Conservation (phyloP, 1,139 yeast species). For the Pichia sp. region DNA sequence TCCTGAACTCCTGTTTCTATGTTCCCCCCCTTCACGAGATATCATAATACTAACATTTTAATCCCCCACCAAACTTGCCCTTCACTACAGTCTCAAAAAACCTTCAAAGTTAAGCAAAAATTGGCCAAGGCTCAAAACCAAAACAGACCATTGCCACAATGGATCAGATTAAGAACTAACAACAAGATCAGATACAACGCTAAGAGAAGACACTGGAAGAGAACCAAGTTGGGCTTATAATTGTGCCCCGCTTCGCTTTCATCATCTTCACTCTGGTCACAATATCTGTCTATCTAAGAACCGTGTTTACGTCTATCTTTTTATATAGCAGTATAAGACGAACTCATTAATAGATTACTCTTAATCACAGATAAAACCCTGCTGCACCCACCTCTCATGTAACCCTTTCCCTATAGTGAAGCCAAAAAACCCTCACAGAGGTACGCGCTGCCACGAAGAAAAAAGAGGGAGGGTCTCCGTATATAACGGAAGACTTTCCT, state of each 20-base stretch:
- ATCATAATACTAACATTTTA: not conserved
- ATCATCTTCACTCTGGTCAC: not conserved
- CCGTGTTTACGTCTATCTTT: not conserved
- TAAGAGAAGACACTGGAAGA: slow-evolving; percentile 99
- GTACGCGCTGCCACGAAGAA: not conserved
- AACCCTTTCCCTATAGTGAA: not conserved
- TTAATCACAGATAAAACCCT: not conserved
- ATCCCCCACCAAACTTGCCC: slow-evolving; percentile 12
- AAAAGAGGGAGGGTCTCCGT: no score
- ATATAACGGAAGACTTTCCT: no score
- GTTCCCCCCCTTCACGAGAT: no score
- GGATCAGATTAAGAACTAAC: slow-evolving; percentile 98
- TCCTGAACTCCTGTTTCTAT: no score
- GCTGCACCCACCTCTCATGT: not conserved
- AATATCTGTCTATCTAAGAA: not conserved
- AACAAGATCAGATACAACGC: slow-evolving; percentile 99
- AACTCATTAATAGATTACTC: not conserved
- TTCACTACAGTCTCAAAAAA: slow-evolving; percentile 78
- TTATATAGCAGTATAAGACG: not conserved
- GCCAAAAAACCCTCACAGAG: not conserved
- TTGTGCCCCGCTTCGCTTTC: slow-evolving; percentile 21
- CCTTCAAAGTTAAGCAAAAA: slow-evolving; percentile 98
- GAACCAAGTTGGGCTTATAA: slow-evolving; percentile 98
- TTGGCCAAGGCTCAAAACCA: slow-evolving; percentile 99
- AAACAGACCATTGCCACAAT: slow-evolving; percentile 99